Base-by-base conservation (phyloP, 495 filamentous ascomycete species). In the Tuber microsphaerosporum region DNA sequence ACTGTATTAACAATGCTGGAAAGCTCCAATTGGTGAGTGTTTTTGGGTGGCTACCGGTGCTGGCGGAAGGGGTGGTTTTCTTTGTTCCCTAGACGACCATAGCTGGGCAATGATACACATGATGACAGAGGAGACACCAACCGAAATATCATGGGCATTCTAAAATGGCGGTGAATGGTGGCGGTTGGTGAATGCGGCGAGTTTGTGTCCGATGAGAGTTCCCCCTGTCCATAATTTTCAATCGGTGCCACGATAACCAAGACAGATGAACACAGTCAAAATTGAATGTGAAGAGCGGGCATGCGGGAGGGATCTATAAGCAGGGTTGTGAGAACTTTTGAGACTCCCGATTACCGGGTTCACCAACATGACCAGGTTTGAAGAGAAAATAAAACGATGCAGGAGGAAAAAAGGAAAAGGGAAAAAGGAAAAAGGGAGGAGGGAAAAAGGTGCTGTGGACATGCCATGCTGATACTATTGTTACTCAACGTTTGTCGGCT, bases 201-300 rank as follows among this genome's bases (percentile, higher is more conserved):
- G 56, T 65, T 65, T 65, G 56, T 31, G 10, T 31, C 56, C 26
- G n/a, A 31, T 31, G 56, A 56, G 56, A 7, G 56, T 31, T 65
- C 56, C 51, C 48, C 56, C 26, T 65, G 4, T 65, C 56, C 12
- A 3, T 31, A 65, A 56, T 65, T 16, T 65, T 22, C n/a, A 31
- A 65, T 65, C 56, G n/a, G n/a, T 65, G 56, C 56, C 26, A 17
- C 56, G 10, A 31, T 10, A 65, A 65, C 12, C n/a, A 31, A 56
- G 56, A 14, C 56, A 65, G 56, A 65, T 31, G 56, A 65, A 65
- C 56, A 65, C 56, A 65, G 26, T 65, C 31, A 65, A 65, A 31
- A 65, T 31, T 65, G 56, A 16, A 31, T 31, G 56, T 65, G 56
- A 65, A 65, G 45, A 46, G 56, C 26, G 12, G n/a, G 3, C n/a